Percentiles rank a stretch among this genome's conserved stretches.
phyloP scores from a whole-genome alignment of 2,329 filamentous ascomycete species.

The Celoporthe dispersa region DNA sequence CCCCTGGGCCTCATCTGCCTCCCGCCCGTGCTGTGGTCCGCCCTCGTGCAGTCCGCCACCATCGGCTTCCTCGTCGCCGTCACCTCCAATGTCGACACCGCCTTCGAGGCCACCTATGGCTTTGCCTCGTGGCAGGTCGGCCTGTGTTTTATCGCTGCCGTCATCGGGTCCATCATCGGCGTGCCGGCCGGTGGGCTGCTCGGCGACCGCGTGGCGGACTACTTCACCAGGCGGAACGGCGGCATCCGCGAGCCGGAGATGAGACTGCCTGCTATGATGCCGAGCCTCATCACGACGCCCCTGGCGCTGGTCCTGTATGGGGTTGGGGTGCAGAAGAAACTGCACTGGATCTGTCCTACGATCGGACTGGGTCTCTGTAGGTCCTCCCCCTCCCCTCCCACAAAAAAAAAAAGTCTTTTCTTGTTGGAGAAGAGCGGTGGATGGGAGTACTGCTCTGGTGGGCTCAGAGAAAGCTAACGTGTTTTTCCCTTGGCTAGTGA shows the following conservation, averaged over 20 bases:
- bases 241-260: conserved; percentile 64
- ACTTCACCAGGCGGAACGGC: conserved; percentile 54
- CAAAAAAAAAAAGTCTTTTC: no score
- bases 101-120: conserved; percentile 47
- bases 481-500: conserved; percentile 42
- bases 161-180: conserved; percentile 53
- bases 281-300: conserved; percentile 56
- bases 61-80: conserved; percentile 61
- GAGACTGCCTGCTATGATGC: conserved; percentile 58
- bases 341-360: conserved; percentile 61
- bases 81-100: conserved; percentile 54
- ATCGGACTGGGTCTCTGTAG: conserved; percentile 57
- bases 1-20: conserved; percentile 55
- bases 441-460: no score
- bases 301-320: conserved; percentile 51
- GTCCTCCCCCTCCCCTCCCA: no score
- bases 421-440: no score
- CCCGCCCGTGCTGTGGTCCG: conserved; percentile 59
- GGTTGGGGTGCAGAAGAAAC: conserved; percentile 48
- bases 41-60: conserved; percentile 57
- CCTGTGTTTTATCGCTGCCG: conserved; percentile 53
- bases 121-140: conserved; percentile 53
- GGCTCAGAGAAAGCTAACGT: not conserved
- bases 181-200: conserved; percentile 55
- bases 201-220: conserved; percentile 52